Percentiles rank a stretch among this genome's conserved stretches.
Evolutionary conservation across 2,329 filamentous ascomycete species (phyloP).

Genomic region (Xylariaceae sp.): DNA sequence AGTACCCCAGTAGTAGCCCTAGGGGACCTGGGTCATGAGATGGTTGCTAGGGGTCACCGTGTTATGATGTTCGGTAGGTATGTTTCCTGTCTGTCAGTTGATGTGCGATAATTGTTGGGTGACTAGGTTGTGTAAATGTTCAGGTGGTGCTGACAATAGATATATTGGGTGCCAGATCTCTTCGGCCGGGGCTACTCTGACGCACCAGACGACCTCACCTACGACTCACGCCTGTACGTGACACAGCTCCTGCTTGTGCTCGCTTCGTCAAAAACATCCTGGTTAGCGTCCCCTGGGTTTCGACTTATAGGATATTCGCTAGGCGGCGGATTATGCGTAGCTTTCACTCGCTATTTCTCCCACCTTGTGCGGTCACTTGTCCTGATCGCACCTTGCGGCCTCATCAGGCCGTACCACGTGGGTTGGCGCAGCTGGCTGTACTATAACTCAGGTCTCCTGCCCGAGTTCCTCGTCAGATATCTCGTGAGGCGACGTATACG

Average conservation of each 20-base stretch:
- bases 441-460: constrained; percentile 56
- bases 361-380: constrained; percentile 57
- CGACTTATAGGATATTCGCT: constrained; percentile 74
- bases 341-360: constrained; percentile 66
- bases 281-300: constrained; percentile 50
- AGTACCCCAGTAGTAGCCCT: constrained; percentile 70
- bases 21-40: constrained; percentile 57
- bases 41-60: constrained; percentile 62
- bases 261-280: constrained; percentile 55
- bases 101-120: too few species aligned
- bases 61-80: constrained; percentile 71
- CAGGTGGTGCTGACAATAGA: not conserved
- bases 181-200: constrained; percentile 77
- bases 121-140: not conserved
- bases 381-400: constrained; percentile 62
- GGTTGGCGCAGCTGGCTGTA: constrained; percentile 56
- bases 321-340: constrained; percentile 66
- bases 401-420: constrained; percentile 60
- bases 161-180: constrained; percentile 60
- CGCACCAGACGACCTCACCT: constrained; percentile 52
- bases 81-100: not conserved
- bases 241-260: constrained; percentile 61
- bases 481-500: constrained; percentile 29
- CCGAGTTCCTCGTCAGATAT: constrained; percentile 49
- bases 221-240: constrained; percentile 60